These are phyloP conservation scores for Lachnellula arida DNA, from an alignment of 2,329 filamentous ascomycete species.

Conservation along the genomic window DNA sequence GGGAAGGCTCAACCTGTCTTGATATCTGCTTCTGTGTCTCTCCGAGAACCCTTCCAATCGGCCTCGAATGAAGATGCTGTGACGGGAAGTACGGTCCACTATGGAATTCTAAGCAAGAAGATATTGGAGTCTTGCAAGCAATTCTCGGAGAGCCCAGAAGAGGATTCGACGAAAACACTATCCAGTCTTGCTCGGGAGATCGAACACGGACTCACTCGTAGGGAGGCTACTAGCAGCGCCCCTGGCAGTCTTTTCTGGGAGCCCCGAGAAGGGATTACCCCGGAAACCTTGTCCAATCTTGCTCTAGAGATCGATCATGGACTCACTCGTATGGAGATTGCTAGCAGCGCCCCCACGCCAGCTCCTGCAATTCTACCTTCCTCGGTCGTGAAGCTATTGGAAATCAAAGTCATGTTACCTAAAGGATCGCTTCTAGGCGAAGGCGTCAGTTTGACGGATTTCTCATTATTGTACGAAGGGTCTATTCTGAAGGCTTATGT, in stretches of 20 bases:
- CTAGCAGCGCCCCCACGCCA: neutral
- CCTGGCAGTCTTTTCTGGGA: neutral
- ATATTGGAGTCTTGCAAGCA: conserved; percentile 42
- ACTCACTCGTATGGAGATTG: neutral
- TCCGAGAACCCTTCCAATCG: conserved; percentile 51
- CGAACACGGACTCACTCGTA: neutral
- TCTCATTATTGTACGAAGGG: conserved; percentile 33
- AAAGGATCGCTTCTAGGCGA: conserved; percentile 66
- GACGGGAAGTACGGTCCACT: conserved; percentile 68
- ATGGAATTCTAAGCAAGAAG: conserved; percentile 64
- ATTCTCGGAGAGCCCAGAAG: conserved; percentile 12
- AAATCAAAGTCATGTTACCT: conserved; percentile 53
- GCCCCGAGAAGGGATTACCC: neutral
- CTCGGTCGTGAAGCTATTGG: conserved; percentile 40
- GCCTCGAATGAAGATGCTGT: conserved; percentile 58
- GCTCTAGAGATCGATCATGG: neutral
- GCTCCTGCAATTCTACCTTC: conserved; percentile 32
- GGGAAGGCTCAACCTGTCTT: conserved; percentile 56
- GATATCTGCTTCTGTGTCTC: conserved; percentile 55
- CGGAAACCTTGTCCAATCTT: conserved; percentile 4
- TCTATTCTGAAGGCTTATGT: conserved; percentile 25
- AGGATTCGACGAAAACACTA: neutral
- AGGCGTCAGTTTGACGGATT: conserved; percentile 46
- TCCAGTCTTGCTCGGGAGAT: neutral
- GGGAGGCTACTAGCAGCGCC: neutral